Conservation (phyloP, 768 basidiomycete species). For the Mycena chlorophos region DNA sequence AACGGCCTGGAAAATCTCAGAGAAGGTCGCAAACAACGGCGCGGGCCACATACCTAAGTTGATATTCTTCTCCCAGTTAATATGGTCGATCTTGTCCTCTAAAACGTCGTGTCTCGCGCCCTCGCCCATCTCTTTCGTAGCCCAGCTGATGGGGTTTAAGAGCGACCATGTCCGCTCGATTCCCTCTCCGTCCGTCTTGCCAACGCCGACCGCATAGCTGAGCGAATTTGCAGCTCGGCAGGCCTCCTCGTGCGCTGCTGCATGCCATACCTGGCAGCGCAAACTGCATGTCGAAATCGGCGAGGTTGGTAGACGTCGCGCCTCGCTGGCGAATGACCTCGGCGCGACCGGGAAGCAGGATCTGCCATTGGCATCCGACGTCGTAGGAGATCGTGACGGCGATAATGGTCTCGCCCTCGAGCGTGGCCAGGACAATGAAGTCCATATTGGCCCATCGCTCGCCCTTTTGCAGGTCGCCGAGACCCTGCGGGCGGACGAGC, state of each 20-base stretch:
- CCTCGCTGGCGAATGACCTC: background rate
- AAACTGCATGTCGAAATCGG: background rate
- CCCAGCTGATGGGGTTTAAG: conserved; percentile 23
- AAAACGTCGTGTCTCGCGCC: conserved; percentile 26
- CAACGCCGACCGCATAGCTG: conserved; percentile 5
- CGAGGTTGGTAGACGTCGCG: background rate
- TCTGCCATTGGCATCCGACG: conserved; percentile 22
- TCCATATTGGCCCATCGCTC: conserved; percentile 28
- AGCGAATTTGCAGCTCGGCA: conserved; percentile 16
- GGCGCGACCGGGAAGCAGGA: background rate
- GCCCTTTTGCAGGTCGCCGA: conserved; percentile 27
- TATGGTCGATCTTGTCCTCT: conserved; percentile 26
- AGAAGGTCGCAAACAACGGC: background rate
- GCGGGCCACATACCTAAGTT: background rate
- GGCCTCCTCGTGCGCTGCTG: conserved; percentile 11
- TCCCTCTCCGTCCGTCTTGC: conserved; percentile 6
- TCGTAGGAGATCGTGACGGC: background rate
- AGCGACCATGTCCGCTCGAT: conserved; percentile 30
- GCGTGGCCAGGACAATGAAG: conserved; percentile 14
- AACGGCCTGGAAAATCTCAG: background rate
- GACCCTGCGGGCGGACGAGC: conserved; percentile 12
- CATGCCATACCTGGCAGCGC: conserved; percentile 11
- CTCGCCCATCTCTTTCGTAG: conserved; percentile 33
- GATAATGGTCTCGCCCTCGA: background rate
- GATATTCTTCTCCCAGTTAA: conserved; percentile 12